phyloP scores from a whole-genome alignment of 2,329 filamentous ascomycete genomes.

The Nemania sp. region DNA sequence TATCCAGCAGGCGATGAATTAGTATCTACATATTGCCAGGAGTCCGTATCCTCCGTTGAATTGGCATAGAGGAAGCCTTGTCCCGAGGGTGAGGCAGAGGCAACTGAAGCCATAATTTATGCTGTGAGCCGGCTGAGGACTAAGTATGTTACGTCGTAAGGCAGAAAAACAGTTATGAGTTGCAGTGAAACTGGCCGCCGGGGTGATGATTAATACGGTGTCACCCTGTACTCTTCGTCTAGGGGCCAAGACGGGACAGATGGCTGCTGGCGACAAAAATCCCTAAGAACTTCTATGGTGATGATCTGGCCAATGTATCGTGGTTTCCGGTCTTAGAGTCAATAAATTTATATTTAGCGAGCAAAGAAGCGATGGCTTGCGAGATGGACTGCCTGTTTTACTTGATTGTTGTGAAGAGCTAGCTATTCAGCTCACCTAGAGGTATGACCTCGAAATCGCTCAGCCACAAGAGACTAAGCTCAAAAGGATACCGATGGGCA shows the following conservation, averaged over 20 bases:
- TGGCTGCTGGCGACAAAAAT: background rate
- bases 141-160: background rate
- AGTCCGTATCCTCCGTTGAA: constrained; percentile 42
- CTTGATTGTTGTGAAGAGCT: constrained; percentile 2
- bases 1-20: constrained; percentile 46
- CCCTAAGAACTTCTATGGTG: background rate
- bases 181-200: background rate
- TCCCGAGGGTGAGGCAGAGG: constrained; percentile 40
- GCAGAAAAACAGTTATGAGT: background rate
- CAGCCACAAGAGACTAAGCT: constrained; percentile 34
- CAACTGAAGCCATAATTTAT: constrained; percentile 40
- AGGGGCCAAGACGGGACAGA: background rate
- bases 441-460: background rate
- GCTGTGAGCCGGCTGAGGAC: background rate
- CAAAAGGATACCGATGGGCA: constrained; percentile 38
- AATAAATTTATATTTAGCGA: background rate
- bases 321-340: background rate
- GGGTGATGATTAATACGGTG: background rate
- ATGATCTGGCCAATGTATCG: background rate
- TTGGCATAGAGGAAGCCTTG: constrained; percentile 36
- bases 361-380: background rate
- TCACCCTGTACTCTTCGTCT: background rate
- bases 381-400: constrained; percentile 2
- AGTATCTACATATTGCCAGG: constrained; percentile 42
- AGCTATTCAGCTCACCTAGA: constrained; percentile 9